phyloP scores from a whole-genome alignment of 2,329 filamentous ascomycete species.

The Arthrobotrys pseudoclavata region DNA sequence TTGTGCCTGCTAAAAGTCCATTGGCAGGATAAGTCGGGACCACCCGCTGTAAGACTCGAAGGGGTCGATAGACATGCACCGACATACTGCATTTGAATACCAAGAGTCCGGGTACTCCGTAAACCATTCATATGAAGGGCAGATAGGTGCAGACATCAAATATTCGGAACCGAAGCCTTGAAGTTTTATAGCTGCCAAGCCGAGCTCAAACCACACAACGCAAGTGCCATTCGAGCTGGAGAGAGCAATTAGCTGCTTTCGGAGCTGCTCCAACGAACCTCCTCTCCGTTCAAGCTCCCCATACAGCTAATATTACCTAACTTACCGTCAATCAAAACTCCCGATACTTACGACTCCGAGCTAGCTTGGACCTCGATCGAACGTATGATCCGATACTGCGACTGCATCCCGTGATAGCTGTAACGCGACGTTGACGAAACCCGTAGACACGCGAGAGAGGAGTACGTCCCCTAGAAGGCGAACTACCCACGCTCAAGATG shows the following conservation, averaged over 20 bases:
- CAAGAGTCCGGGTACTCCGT: constrained; percentile 17
- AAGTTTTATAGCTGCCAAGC: constrained; percentile 57
- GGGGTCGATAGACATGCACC: constrained; percentile 11
- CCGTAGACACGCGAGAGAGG: constrained; percentile 42
- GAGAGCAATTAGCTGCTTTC: constrained; percentile 52
- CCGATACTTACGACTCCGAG: constrained; percentile 7
- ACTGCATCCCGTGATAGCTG: neutral
- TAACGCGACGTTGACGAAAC: constrained; percentile 37
- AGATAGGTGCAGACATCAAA: constrained; percentile 12
- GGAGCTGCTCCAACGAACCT: constrained; percentile 48
- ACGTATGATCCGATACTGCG: constrained; percentile 4
- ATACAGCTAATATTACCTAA: constrained; percentile 21
- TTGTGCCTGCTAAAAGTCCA: neutral
- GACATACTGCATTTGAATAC: constrained; percentile 34
- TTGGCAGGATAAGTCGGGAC: neutral
- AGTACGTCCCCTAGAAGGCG: constrained; percentile 24
- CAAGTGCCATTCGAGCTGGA: constrained; percentile 36
- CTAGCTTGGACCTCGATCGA: constrained; percentile 14
- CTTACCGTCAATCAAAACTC: constrained; percentile 1
- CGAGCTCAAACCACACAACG: constrained; percentile 54
- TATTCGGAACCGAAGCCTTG: constrained; percentile 31
- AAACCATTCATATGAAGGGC: constrained; percentile 11
- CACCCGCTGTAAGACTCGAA: constrained; percentile 28
- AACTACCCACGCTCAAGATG: constrained; percentile 27
- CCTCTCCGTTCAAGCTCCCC: constrained; percentile 35